Evolutionary conservation across 192 early-diverging fungal species (phyloP).

Genomic region (Coemansia sp.): DNA sequence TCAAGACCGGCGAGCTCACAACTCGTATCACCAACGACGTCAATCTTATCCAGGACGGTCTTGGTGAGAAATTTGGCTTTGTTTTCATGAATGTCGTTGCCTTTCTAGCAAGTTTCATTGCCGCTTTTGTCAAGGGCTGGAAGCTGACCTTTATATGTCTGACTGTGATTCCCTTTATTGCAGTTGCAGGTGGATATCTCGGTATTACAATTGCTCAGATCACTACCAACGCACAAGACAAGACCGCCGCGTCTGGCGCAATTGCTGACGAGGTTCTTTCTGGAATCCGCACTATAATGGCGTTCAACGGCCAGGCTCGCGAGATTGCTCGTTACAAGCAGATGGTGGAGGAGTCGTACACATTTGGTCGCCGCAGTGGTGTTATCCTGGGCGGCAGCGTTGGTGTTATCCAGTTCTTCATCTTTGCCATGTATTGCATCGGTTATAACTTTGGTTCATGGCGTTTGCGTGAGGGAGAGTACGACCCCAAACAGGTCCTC

Average conservation of each 20-base stretch:
- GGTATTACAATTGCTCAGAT: slow-evolving; percentile 51
- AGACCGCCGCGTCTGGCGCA: slow-evolving; percentile 79
- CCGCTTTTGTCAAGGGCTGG: slow-evolving; percentile 83
- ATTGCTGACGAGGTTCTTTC: slow-evolving; percentile 83
- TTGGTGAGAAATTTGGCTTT: slow-evolving; percentile 80
- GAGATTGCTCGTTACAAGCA: slow-evolving; percentile 64
- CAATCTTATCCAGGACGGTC: slow-evolving; percentile 82
- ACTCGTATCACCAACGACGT: slow-evolving; percentile 86
- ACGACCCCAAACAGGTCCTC: slow-evolving; percentile 59
- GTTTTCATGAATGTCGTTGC: slow-evolving; percentile 63
- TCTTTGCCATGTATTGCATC: slow-evolving; percentile 74
- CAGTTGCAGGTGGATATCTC: slow-evolving; percentile 54
- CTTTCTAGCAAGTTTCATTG: slow-evolving; percentile 74
- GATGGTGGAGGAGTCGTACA: slow-evolving; percentile 66
- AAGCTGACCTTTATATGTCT: slow-evolving; percentile 79
- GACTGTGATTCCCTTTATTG: slow-evolving; percentile 73
- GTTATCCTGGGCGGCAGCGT: slow-evolving; percentile 62
- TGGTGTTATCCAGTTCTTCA: slow-evolving; percentile 69
- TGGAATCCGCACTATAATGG: slow-evolving; percentile 78
- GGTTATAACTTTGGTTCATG: slow-evolving; percentile 78
- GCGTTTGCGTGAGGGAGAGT: slow-evolving; percentile 53
- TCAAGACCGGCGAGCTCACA: slow-evolving; percentile 75
- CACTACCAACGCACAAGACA: slow-evolving; percentile 56
- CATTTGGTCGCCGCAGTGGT: slow-evolving; percentile 64
- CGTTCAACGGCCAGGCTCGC: slow-evolving; percentile 80